Conservation (phyloP, 139 green algal species). For the Coccomyxa sp. region DNA sequence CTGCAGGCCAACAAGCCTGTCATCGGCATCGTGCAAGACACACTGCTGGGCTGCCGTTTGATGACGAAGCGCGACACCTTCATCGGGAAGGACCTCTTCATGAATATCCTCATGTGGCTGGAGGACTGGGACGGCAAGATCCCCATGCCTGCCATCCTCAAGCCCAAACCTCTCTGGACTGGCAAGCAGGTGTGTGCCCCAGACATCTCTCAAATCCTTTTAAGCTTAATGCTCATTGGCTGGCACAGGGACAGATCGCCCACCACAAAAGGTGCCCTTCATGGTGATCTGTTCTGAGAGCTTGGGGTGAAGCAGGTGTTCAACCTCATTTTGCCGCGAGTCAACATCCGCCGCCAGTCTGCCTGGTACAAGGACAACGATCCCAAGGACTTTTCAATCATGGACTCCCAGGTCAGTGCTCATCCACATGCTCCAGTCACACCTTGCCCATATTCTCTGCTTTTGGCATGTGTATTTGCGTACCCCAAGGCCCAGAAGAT, state of each 20-base stretch:
- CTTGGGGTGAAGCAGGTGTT: conserved; percentile 35
- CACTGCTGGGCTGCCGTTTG: conserved; percentile 85
- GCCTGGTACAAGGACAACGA: conserved; percentile 88
- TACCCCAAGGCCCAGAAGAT: neutral
- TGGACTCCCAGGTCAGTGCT: conserved; percentile 71
- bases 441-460: neutral
- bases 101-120: conserved; percentile 96
- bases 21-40: conserved; percentile 99
- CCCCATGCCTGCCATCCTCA: conserved; percentile 90
- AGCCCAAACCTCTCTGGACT: conserved; percentile 94
- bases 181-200: conserved; percentile 81
- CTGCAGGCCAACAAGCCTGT: conserved; percentile 92
- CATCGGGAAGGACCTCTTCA: conserved; percentile 94
- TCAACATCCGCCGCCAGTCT: conserved; percentile 77
- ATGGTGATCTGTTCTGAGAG: neutral
- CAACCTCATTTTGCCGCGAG: conserved; percentile 78
- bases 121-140: conserved; percentile 90
- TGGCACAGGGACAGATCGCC: conserved; percentile 77
- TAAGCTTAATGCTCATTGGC: conserved; percentile 49
- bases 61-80: conserved; percentile 99
- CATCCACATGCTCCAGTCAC: neutral
- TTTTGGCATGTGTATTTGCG: neutral
- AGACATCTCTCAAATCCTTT: conserved; percentile 48
- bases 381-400: conserved; percentile 68
- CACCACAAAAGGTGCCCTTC: neutral